A percentile compares a stretch with the other conserved stretches of the same genome.
These are phyloP conservation scores for Pulchroboletus neoregius DNA, from an alignment of 1,284 basidiomycete genomes.

Conservation along the genomic window DNA sequence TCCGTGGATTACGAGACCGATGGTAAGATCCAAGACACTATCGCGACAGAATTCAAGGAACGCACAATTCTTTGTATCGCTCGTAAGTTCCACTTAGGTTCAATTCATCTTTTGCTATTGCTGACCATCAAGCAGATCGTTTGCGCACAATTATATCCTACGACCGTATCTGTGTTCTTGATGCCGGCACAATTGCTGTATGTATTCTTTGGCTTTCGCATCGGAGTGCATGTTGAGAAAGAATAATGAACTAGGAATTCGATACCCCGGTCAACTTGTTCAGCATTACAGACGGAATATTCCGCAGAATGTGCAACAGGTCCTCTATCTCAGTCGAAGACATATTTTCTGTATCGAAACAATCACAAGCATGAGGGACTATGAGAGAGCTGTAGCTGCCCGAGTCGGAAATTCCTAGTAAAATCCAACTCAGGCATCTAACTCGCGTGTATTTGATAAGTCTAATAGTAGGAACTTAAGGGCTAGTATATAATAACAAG, in stretches of 20 bases:
- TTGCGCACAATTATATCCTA: constrained; percentile 73
- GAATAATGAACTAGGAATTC: constrained; percentile 42
- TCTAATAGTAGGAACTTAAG: no score
- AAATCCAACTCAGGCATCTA: no score
- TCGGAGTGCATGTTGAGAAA: neutral
- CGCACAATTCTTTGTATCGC: constrained; percentile 81
- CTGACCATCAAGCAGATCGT: constrained; percentile 45
- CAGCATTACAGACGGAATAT: constrained; percentile 53
- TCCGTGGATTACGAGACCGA: constrained; percentile 84
- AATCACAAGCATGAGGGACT: neutral
- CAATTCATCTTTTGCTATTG: neutral
- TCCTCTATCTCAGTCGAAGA: constrained; percentile 67
- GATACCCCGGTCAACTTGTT: constrained; percentile 72
- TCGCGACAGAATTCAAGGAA: constrained; percentile 74
- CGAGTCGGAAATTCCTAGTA: neutral
- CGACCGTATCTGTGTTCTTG: constrained; percentile 74
- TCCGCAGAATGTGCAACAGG: constrained; percentile 70
- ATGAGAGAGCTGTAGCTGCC: neutral
- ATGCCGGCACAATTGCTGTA: constrained; percentile 61
- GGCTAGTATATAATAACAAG: no score
- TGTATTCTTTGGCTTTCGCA: constrained; percentile 15
- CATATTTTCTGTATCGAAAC: constrained; percentile 35
- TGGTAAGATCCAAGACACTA: constrained; percentile 82
- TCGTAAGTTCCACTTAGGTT: constrained; percentile 42
- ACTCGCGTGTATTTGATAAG: no score